phyloP scores from a whole-genome alignment of 805 yeast genomes.

The Wickerhamiella allomyrinae region DNA sequence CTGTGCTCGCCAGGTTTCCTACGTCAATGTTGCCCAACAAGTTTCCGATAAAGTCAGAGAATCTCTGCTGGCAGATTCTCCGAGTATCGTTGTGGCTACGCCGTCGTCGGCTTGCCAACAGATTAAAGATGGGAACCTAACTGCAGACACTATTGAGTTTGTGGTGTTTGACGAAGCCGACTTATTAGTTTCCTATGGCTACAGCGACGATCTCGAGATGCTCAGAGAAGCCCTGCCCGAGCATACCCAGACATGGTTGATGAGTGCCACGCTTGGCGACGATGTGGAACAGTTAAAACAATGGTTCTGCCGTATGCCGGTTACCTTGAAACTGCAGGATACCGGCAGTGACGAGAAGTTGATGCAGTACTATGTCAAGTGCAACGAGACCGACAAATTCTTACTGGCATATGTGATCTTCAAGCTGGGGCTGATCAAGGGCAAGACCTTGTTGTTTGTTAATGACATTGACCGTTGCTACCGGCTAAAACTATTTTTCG shows the following conservation, averaged over 20 bases:
- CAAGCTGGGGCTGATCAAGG: constrained; percentile 75
- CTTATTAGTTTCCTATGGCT: constrained; percentile 77
- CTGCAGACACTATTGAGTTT: constrained; percentile 44
- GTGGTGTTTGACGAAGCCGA: constrained; percentile 93
- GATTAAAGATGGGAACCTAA: constrained; percentile 32
- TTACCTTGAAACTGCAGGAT: constrained; percentile 64
- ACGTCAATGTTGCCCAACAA: constrained; percentile 50
- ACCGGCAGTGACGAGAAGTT: constrained; percentile 42
- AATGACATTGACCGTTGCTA: constrained; percentile 93
- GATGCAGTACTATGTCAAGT: constrained; percentile 73
- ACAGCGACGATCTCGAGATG: constrained; percentile 64
- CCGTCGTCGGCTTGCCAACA: constrained; percentile 60
- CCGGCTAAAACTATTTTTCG: constrained; percentile 75
- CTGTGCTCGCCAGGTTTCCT: constrained; percentile 51
- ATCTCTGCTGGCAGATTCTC: constrained; percentile 56
- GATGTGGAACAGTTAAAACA: constrained; percentile 66
- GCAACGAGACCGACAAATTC: constrained; percentile 83
- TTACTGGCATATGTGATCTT: constrained; percentile 80
- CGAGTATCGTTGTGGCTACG: constrained; percentile 74
- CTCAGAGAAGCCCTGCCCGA: constrained; percentile 52
- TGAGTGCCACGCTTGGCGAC: constrained; percentile 91
- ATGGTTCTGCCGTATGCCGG: constrained; percentile 70
- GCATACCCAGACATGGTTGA: constrained; percentile 66
- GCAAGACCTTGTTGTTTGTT: constrained; percentile 81
- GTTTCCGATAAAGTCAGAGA: constrained; percentile 54